Evolutionary conservation across 225 moss, liverwort and hornwort genomes (phyloP).

Genomic region (Pseudisothecium myosuroides): DNA sequence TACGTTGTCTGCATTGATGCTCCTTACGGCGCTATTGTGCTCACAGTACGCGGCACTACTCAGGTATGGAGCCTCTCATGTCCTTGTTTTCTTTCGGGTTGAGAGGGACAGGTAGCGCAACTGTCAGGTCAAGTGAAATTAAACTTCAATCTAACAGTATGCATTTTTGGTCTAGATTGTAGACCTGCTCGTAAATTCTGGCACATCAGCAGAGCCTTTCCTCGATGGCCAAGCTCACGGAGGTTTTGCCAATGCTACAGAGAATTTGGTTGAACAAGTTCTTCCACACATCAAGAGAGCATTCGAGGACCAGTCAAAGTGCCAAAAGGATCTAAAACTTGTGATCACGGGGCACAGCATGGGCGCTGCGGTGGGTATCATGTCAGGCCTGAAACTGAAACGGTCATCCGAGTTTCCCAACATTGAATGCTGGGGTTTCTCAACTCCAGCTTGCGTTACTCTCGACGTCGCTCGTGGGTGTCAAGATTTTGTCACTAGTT

Average conservation of each 20-base stretch:
- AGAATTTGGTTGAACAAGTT: constrained; percentile 47
- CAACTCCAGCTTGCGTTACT: constrained; percentile 75
- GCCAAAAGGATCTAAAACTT: constrained; percentile 49
- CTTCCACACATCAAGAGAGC: constrained; percentile 68
- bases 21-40: constrained; percentile 76
- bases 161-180: constrained; percentile 26
- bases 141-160: neutral
- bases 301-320: constrained; percentile 45
- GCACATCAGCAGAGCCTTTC: constrained; percentile 59
- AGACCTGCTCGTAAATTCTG: constrained; percentile 85
- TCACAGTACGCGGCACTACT: constrained; percentile 81
- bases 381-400: constrained; percentile 46
- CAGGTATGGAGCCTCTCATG: constrained; percentile 14
- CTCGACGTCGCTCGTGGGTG: constrained; percentile 68
- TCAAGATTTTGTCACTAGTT: constrained; percentile 53
- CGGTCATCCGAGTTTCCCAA: constrained; percentile 27
- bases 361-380: constrained; percentile 83
- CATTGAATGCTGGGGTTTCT: constrained; percentile 71
- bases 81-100: neutral
- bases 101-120: neutral
- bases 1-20: constrained; percentile 76
- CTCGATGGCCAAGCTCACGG: constrained; percentile 48
- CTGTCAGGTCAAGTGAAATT: neutral
- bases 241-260: constrained; percentile 62
- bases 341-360: constrained; percentile 84